phyloP scores from a whole-genome alignment of 495 filamentous ascomycete genomes.

The Lichina pygmaea region DNA sequence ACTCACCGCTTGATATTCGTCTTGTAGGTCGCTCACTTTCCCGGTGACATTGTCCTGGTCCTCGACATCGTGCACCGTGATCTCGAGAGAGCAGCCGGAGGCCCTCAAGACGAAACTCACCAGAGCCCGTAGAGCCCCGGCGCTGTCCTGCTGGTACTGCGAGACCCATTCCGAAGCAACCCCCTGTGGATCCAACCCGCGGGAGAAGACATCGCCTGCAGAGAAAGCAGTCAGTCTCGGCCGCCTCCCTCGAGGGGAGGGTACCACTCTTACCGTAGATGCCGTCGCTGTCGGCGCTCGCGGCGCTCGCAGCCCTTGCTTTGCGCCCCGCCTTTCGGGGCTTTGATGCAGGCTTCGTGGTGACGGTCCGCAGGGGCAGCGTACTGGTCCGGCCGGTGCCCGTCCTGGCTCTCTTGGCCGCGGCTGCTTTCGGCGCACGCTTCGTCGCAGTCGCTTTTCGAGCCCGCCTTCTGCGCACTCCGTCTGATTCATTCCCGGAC shows the following conservation, averaged over 20 bases:
- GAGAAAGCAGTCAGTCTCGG: constrained; percentile 5
- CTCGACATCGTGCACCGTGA: constrained; percentile 51
- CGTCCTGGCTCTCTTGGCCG: constrained; percentile 25
- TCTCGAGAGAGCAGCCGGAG: constrained; percentile 48
- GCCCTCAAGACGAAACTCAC: constrained; percentile 72
- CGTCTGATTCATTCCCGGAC: constrained; percentile 23
- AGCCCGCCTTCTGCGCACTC: constrained; percentile 30
- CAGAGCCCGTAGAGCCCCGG: constrained; percentile 46
- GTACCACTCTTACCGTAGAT: constrained; percentile 37
- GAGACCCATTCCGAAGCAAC: constrained; percentile 61
- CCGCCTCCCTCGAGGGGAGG: not conserved
- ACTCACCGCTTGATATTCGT: constrained; percentile 44
- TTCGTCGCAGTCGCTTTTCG: constrained; percentile 26
- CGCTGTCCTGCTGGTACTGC: constrained; percentile 39
- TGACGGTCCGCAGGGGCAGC: constrained; percentile 10
- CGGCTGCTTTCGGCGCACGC: constrained; percentile 26
- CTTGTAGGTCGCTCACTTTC: constrained; percentile 48
- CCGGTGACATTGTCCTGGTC: constrained; percentile 60
- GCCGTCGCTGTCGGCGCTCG: constrained; percentile 31
- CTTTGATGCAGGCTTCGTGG: constrained; percentile 19
- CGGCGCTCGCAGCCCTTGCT: constrained; percentile 18
- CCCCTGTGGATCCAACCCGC: constrained; percentile 27
- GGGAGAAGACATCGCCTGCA: constrained; percentile 55
- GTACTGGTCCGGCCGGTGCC: constrained; percentile 18
- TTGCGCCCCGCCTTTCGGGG: constrained; percentile 28